A percentile compares a stretch with the other conserved stretches of the same genome.
phyloP scores from a whole-genome alignment of 2,329 filamentous ascomycete genomes.

The Leptodontidium sp. region DNA sequence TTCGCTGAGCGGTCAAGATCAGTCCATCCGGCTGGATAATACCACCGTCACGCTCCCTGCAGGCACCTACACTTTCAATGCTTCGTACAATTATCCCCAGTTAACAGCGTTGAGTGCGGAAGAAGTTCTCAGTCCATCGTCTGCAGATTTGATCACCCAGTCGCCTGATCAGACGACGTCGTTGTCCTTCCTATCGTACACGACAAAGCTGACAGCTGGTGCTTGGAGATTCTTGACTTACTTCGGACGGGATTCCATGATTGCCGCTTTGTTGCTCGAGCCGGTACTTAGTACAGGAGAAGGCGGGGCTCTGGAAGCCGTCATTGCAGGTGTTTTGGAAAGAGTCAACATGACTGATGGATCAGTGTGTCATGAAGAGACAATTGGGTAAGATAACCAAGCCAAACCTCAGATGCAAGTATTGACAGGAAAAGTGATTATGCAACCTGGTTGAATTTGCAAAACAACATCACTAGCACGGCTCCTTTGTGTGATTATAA shows the following conservation, averaged over 20 bases:
- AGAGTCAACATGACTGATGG: constrained; percentile 67
- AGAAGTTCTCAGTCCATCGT: constrained; percentile 59
- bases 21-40: constrained; percentile 52
- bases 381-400: constrained; percentile 56
- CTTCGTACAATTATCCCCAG: constrained; percentile 69
- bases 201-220: constrained; percentile 67
- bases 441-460: constrained; percentile 64
- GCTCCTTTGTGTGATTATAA: constrained; percentile 64
- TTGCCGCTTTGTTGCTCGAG: constrained; percentile 64
- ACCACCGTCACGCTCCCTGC: constrained; percentile 56
- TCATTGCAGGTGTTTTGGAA: constrained; percentile 67
- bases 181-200: constrained; percentile 70
- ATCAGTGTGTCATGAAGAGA: constrained; percentile 70
- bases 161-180: constrained; percentile 58
- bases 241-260: constrained; percentile 72
- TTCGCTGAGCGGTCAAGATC: constrained; percentile 52
- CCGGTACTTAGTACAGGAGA: constrained; percentile 64
- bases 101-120: constrained; percentile 59
- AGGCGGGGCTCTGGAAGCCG: constrained; percentile 65
- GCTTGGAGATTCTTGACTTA: constrained; percentile 74
- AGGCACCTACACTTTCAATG: constrained; percentile 65
- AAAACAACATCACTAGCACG: constrained; percentile 60
- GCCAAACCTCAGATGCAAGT: not conserved
- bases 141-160: constrained; percentile 55
- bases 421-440: constrained; percentile 57